phyloP scores from a whole-genome alignment of 371 early-diverging fungal genomes.

The Zancudomyces culisetae region DNA sequence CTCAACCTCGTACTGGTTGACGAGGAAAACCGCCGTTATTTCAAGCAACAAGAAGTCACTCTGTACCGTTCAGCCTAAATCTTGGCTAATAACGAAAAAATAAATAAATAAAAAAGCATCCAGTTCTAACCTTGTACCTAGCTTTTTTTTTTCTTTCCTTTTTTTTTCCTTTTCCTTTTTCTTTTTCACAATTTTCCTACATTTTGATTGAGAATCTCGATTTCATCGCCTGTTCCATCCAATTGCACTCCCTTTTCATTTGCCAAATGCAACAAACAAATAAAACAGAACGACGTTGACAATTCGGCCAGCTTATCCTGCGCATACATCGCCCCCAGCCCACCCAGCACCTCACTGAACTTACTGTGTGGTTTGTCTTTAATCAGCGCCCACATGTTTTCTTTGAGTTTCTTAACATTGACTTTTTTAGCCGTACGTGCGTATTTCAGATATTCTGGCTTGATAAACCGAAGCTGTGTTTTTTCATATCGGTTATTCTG shows the following conservation, averaged over 20 bases:
- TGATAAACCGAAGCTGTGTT: slow-evolving; percentile 36
- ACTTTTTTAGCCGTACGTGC: slow-evolving; percentile 79
- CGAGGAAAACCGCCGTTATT: slow-evolving; percentile 93
- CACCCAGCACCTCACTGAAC: slow-evolving; percentile 51
- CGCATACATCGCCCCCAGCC: slow-evolving; percentile 50
- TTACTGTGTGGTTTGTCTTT: slow-evolving; percentile 4
- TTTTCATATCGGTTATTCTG: no score
- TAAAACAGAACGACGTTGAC: slow-evolving; percentile 88
- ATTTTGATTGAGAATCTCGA: no score
- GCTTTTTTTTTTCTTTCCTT: no score
- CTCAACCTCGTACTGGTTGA: slow-evolving; percentile 91
- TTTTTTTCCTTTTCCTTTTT: no score
- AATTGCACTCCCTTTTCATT: slow-evolving; percentile 66
- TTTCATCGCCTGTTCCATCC: slow-evolving; percentile 15
- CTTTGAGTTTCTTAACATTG: slow-evolving; percentile 85
- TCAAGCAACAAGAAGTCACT: slow-evolving; percentile 92
- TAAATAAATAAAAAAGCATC: no score
- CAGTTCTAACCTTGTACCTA: no score
- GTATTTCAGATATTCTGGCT: slow-evolving; percentile 57
- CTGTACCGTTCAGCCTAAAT: no score
- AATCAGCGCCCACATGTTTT: slow-evolving; percentile 76
- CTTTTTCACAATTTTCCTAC: no score
- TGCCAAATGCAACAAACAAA: slow-evolving; percentile 86
- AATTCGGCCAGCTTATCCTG: slow-evolving; percentile 63
- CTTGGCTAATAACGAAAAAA: no score